phyloP scores from a whole-genome alignment of 345 rosid species.

The Gossypium rotundifolium region DNA sequence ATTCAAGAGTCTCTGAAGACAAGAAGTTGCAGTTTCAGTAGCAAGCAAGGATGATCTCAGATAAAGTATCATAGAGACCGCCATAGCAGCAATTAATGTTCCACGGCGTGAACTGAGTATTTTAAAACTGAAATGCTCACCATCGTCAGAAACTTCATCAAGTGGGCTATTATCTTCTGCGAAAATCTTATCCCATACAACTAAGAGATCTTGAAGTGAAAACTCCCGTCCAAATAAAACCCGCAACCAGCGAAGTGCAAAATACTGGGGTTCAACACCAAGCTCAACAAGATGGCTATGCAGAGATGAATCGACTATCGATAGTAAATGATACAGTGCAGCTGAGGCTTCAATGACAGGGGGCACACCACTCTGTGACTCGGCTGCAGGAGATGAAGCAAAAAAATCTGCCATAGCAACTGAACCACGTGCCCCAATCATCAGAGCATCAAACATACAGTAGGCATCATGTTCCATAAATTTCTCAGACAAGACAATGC shows the following conservation, averaged over 20 bases:
- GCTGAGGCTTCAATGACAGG: constrained; percentile 88
- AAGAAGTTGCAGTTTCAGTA: constrained; percentile 81
- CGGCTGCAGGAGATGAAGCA: constrained; percentile 43
- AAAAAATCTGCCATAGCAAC: constrained; percentile 88
- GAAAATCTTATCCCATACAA: constrained; percentile 92
- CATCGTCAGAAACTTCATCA: constrained; percentile 23
- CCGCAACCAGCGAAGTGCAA: constrained; percentile 89
- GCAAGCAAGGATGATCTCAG: constrained; percentile 85
- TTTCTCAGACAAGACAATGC: constrained; percentile 89
- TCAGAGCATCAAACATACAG: constrained; percentile 92
- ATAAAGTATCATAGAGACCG: constrained; percentile 82
- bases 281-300: constrained; percentile 87
- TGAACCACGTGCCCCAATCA: constrained; percentile 70
- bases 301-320: constrained; percentile 73
- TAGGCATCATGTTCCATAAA: constrained; percentile 98
- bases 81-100: constrained; percentile 64
- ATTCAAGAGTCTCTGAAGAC: constrained; percentile 83
- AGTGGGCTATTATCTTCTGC: constrained; percentile 50
- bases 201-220: constrained; percentile 61
- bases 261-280: constrained; percentile 96
- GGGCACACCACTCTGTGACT: constrained; percentile 58
- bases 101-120: constrained; percentile 68
- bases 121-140: constrained; percentile 34
- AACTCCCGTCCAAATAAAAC: constrained; percentile 94
- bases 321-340: constrained; percentile 71